Evolutionary conservation across 305 asterid species (phyloP).

Genomic region (Fraxinus albicans): DNA sequence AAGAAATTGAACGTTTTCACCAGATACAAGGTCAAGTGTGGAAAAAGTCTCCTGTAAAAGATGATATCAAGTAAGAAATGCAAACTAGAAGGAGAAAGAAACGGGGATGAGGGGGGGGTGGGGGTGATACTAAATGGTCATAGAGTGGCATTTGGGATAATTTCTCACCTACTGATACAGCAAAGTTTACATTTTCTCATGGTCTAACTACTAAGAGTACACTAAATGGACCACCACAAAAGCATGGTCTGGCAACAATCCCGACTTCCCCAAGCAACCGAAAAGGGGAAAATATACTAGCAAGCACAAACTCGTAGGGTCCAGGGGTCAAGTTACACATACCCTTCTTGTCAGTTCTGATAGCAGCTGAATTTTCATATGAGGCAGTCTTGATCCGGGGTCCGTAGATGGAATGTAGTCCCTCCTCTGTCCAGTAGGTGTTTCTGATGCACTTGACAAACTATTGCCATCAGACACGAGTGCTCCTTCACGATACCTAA

Average conservation of each 20-base stretch:
- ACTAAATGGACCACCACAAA: background rate
- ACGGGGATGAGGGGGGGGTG: background rate
- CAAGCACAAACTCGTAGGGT: background rate
- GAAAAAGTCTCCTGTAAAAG: conserved; percentile 57
- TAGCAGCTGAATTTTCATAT: conserved; percentile 56
- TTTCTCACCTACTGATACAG: background rate
- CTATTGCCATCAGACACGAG: conserved; percentile 44
- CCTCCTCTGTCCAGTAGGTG: conserved; percentile 81
- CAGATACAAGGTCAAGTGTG: conserved; percentile 72
- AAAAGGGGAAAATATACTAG: background rate
- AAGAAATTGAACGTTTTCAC: conserved; percentile 59
- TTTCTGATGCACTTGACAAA: conserved; percentile 33
- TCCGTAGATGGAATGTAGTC: conserved; percentile 71
- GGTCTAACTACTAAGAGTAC: background rate
- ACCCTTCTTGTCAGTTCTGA: conserved; percentile 48
- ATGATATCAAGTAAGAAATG: background rate
- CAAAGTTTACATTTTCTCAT: background rate
- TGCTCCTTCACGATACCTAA: conserved; percentile 81
- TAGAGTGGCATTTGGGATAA: background rate
- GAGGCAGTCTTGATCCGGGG: conserved; percentile 92
- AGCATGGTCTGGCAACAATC: background rate
- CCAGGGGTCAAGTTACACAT: conserved; percentile 3
- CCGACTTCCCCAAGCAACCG: background rate
- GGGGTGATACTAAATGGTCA: background rate
- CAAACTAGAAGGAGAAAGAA: background rate